A percentile compares a stretch with the other conserved stretches of the same genome.
phyloP scores from a whole-genome alignment of 2,329 filamentous ascomycete genomes.

The Neofusicoccum kwambonambiense region DNA sequence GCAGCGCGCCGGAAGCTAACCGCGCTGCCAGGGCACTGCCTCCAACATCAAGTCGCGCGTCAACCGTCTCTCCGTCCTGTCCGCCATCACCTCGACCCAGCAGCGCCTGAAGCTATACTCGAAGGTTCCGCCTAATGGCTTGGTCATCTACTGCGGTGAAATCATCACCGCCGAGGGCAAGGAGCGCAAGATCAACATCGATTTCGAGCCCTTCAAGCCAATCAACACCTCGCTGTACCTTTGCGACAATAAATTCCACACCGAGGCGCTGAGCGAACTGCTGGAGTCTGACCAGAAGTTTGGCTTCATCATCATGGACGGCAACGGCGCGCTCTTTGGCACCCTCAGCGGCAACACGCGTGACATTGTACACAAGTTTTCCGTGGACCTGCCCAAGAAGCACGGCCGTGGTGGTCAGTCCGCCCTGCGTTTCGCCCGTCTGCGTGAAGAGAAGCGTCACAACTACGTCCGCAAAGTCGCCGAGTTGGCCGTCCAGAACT shows the following conservation, averaged over 20 bases:
- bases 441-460: conserved; percentile 98
- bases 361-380: conserved; percentile 96
- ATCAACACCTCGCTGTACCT: conserved; percentile 99
- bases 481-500: conserved; percentile 97
- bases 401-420: conserved; percentile 99
- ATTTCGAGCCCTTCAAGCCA: conserved; percentile 99
- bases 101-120: conserved; percentile 99
- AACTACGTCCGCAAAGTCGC: conserved; percentile 99
- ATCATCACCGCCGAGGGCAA: conserved; percentile 98
- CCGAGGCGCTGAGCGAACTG: conserved; percentile 92
- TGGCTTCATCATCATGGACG: conserved; percentile 99
- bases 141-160: conserved; percentile 99
- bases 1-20: conserved; percentile 15
- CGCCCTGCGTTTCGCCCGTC: conserved; percentile 97
- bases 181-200: conserved; percentile 99
- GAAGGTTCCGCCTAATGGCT: conserved; percentile 95
- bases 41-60: conserved; percentile 99
- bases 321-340: conserved; percentile 95
- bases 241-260: conserved; percentile 99
- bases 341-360: conserved; percentile 96
- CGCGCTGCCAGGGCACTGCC: conserved; percentile 71
- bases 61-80: conserved; percentile 96
- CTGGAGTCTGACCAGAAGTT: conserved; percentile 99
- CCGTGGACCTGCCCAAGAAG: conserved; percentile 98
- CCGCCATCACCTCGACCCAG: conserved; percentile 97